Evolutionary conservation across 208 protist genomes (phyloP), one percentile per base, ranked within the genome.

Genomic region (Leptomonas pyrrhocoris): DNA sequence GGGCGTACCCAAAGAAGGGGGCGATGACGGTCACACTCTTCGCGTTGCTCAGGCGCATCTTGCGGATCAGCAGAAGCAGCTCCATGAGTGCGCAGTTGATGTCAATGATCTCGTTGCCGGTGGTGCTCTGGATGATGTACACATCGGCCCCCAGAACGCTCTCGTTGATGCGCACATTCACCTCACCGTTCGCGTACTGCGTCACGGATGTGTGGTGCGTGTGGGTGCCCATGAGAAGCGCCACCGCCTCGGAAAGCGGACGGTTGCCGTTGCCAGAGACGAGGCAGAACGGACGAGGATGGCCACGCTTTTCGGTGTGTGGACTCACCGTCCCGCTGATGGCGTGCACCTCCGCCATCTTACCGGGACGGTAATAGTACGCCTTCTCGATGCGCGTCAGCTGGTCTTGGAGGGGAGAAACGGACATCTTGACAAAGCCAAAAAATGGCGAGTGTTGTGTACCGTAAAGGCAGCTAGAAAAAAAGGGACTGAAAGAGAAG

Each of bases 61-160:
- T 96, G 57, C 93, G 90, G 28, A 96, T 93, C 49, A 98, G 91
- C 36, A 98, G 80, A 19, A 97, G 80, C 51, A 98, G 84, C 80
- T 99, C 97, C 95, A 99, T 98, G n/a, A 99, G 78, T 23, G 93
- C 84, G 38, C 96, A 96, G 80, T 99, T 99, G 42, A 98, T 88
- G 66, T 97, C 87, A 13, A 94, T 78, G 16, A 94, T 64, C 49
- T 88, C 81, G 65, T 98, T 98, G 50, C 92, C 88, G 23, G 88
- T 98, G 5, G 95, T 98, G 63, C 93, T 91, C 76, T 99, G 96
- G 61, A 99, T 97, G 55, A 99, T 98, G 80, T 95, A 99, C 38
- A 99, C 92, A 81, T 99, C 97, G 25, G 81, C 84, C 28, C 97
- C 98, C 57, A 98, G 87, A 40, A 99, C 94, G 65, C 85, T 95